Base-by-base conservation (phyloP, 1,284 basidiomycete genomes). In the Ustilago tritici region DNA sequence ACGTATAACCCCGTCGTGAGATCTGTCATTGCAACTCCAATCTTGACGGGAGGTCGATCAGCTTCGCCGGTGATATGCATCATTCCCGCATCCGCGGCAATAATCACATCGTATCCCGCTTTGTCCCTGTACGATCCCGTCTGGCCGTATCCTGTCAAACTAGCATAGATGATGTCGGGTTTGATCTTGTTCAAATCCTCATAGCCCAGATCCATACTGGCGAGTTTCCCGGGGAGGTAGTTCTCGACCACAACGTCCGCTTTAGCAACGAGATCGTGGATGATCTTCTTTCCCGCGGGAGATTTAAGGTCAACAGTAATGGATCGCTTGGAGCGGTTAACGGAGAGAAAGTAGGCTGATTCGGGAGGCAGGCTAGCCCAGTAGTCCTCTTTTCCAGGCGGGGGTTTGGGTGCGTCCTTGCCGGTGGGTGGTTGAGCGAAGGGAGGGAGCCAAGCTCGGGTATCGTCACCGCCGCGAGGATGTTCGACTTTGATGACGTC, bases 121-220 rank as follows among this genome's bases (percentile, higher is more conserved):
- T 92, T 91, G 69, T 90, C 89, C 52, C 91, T 89, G 82, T 92
- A 96, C 5, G 95, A 95, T 1, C 95, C 95, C 0, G 93, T 95
- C 80, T 97, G 95, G 0, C 95, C 95, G 86, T 97, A 97, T 19
- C 95, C 95, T 17, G 94, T 95, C 76, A 98, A 92, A 32, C 93
- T 95, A 50, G 94, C 91, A 83, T 98, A 98, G 53, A 98, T 91
- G 59, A 98, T 88, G 47, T 89, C 88, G 2, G 92, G 92, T 82
- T 98, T 98, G 62, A 95, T 88, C 85, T 90, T 90, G 62, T 89
- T 89, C 82, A 94, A 93, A 68, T 93, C 91, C 72, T 95, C 93
- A 88, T 91, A 98, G 7, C 93, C 94, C 19, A 98, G 89, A 0
- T 94, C 94, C 88, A 95, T 90, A 56, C 90, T 90, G 4, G 90